phyloP scores from a whole-genome alignment of 305 asterid genomes.

The Solanum hybrid region DNA sequence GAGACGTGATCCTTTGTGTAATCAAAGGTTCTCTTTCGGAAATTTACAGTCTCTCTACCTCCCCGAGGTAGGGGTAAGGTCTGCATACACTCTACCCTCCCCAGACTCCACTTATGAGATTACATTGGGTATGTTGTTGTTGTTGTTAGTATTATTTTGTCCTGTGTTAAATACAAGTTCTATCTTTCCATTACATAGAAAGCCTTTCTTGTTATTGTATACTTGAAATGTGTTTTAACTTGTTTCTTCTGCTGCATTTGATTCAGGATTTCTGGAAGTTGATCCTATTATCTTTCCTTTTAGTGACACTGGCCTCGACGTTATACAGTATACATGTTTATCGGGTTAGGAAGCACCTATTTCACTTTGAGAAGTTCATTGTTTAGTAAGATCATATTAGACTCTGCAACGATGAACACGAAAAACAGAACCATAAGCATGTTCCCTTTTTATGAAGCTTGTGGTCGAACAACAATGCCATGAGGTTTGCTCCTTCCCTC shows the following conservation, averaged over 20 bases:
- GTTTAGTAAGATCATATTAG: not conserved
- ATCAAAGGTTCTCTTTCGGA: not conserved
- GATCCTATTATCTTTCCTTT: slow-evolving; percentile 45
- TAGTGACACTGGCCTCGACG: slow-evolving; percentile 54
- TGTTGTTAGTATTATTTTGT: not conserved
- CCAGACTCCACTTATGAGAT: not conserved
- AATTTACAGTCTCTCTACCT: not conserved
- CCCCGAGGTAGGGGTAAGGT: not conserved
- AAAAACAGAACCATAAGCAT: not conserved
- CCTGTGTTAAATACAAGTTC: not conserved
- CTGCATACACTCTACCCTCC: not conserved
- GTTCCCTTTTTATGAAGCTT: not conserved
- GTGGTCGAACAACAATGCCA: not conserved
- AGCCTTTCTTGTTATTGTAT: not conserved
- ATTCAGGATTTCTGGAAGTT: slow-evolving; percentile 67
- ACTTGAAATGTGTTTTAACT: not conserved
- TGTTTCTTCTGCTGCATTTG: not conserved
- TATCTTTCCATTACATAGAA: not conserved
- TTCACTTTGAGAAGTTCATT: slow-evolving; percentile 51
- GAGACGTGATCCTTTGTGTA: not conserved
- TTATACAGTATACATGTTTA: slow-evolving; percentile 55
- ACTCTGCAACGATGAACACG: not conserved
- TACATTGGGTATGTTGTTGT: not conserved
- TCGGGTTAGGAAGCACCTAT: slow-evolving; percentile 49
- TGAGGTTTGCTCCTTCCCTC: not conserved